Percentiles rank a stretch among this genome's conserved stretches.
Conservation (phyloP, 345 rosid species). For the Eucalyptus globulus region DNA sequence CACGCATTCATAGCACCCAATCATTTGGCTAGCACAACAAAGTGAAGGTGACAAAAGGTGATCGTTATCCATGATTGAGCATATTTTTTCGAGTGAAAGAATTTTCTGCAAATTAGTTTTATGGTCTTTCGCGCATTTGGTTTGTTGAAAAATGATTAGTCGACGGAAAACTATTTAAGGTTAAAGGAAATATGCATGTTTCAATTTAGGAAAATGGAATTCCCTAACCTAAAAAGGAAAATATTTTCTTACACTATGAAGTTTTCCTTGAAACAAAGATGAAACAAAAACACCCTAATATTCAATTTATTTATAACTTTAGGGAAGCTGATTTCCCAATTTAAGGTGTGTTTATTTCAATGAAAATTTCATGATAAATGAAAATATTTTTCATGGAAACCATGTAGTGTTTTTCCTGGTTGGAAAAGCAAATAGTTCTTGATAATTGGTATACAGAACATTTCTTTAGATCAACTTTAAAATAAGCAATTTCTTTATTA, state of each 20-base stretch:
- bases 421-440: background rate
- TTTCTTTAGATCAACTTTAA: background rate
- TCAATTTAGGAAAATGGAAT: background rate
- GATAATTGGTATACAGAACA: background rate
- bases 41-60: background rate
- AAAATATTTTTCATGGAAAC: background rate
- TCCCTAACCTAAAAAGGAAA: background rate
- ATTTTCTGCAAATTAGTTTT: background rate
- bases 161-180: rapidly evolving
- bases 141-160: background rate
- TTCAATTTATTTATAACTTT: too few species aligned
- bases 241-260: background rate
- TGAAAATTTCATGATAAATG: too few species aligned
- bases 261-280: background rate
- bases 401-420: background rate
- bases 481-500: background rate
- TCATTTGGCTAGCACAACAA: background rate
- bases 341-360: background rate
- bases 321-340: too few species aligned
- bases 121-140: rapidly evolving
- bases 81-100: rapidly evolving
- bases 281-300: too few species aligned
- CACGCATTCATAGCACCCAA: background rate
- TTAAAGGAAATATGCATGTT: background rate
- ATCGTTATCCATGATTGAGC: background rate